Percentiles rank a stretch among this genome's conserved stretches.
Conservation (phyloP, 495 filamentous ascomycete genomes). For the Penicillium longicatenatum region DNA sequence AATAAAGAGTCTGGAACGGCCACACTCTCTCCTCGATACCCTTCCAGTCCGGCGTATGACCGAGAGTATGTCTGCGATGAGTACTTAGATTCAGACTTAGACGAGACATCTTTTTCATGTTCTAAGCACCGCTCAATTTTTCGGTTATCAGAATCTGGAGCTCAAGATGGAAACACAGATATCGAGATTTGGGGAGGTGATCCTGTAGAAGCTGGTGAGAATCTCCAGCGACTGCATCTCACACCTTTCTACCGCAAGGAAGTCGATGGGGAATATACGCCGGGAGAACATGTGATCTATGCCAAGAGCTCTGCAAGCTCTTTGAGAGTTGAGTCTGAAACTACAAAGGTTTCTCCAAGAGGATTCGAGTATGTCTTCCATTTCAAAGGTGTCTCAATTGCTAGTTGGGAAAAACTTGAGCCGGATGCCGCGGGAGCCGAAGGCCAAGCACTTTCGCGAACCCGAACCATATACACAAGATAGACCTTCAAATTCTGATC, state of each 20-base stretch:
- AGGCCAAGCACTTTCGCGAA: neutral
- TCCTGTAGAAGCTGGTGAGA: neutral
- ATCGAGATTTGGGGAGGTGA: conserved; percentile 18
- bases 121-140: conserved; percentile 13
- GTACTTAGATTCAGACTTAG: neutral
- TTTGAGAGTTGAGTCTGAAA: neutral
- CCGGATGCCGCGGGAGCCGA: neutral
- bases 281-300: conserved; percentile 21
- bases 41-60: conserved; percentile 22
- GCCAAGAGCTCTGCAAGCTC: neutral
- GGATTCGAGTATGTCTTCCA: conserved; percentile 31
- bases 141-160: conserved; percentile 15
- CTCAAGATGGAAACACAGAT: neutral
- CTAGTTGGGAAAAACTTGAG: conserved; percentile 27
- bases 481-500: neutral
- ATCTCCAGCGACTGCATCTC: conserved; percentile 3
- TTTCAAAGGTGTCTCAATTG: conserved; percentile 37
- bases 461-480: neutral
- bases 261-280: neutral
- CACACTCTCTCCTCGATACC: conserved; percentile 59
- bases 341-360: neutral
- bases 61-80: conserved; percentile 39
- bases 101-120: neutral
- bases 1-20: conserved; percentile 49
- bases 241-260: conserved; percentile 9